Conservation (phyloP, 192 early-diverging fungal genomes). For the Coemansia pectinata region DNA sequence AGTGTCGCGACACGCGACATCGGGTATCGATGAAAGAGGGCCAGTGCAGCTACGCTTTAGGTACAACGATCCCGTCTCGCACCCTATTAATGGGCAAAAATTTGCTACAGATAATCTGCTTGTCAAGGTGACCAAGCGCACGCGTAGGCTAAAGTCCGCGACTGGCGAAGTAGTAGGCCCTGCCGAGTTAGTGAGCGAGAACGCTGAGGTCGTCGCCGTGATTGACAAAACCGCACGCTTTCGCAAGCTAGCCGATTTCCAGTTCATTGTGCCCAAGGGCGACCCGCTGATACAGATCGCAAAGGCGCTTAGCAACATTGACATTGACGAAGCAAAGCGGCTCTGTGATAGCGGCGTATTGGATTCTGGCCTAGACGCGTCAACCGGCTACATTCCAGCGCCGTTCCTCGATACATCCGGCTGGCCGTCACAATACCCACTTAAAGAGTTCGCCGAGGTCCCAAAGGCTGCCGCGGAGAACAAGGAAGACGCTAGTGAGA, state of each 20-base stretch:
- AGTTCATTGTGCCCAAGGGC: slow-evolving; percentile 26
- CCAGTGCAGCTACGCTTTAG: slow-evolving; percentile 54
- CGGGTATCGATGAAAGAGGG: slow-evolving; percentile 14
- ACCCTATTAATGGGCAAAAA: slow-evolving; percentile 48
- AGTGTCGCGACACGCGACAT: slow-evolving; percentile 24
- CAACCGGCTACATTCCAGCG: slow-evolving; percentile 28
- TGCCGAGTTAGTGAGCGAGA: neutral
- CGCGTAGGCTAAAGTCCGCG: slow-evolving; percentile 12
- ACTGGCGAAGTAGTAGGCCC: neutral
- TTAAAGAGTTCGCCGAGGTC: neutral
- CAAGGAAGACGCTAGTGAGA: neutral
- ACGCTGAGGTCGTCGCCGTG: slow-evolving; percentile 32
- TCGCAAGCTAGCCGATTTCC: slow-evolving; percentile 49
- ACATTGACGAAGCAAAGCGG: slow-evolving; percentile 33
- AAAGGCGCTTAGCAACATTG: slow-evolving; percentile 2
- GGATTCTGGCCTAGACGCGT: slow-evolving; percentile 3
- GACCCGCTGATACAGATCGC: slow-evolving; percentile 25
- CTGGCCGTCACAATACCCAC: slow-evolving; percentile 33
- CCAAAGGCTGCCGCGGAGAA: neutral
- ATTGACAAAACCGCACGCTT: slow-evolving; percentile 51
- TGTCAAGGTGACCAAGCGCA: slow-evolving; percentile 48
- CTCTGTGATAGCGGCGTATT: slow-evolving; percentile 19
- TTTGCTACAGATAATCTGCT: slow-evolving; percentile 42
- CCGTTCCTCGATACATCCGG: slow-evolving; percentile 40
- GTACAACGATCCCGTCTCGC: slow-evolving; percentile 45